Conservation (phyloP, 164 flowering plant genomes). For the Litsea cubeba region DNA sequence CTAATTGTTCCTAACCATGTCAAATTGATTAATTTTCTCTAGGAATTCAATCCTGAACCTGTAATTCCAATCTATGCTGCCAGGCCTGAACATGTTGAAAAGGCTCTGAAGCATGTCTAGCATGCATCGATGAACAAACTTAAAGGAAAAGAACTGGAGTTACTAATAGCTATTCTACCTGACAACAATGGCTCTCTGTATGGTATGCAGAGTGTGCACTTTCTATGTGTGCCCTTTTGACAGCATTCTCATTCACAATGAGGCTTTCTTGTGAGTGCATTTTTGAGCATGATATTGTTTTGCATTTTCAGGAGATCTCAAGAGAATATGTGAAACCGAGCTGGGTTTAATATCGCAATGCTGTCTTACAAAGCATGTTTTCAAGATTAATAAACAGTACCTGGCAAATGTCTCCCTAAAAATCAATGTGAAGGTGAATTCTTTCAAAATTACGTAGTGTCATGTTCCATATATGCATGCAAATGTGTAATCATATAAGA, state of each 20-base stretch:
- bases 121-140: conserved; percentile 54
- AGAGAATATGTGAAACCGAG: conserved; percentile 94
- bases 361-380: conserved; percentile 84
- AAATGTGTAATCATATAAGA: too few relatives aligned
- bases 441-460: too few relatives aligned
- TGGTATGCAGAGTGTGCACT: conserved; percentile 36
- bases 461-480: too few relatives aligned
- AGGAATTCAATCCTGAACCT: conserved; percentile 76
- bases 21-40: conserved; percentile 11
- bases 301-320: conserved; percentile 61
- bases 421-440: conserved; percentile 74
- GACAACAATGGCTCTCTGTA: conserved; percentile 77
- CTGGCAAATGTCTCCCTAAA: conserved; percentile 71
- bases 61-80: conserved; percentile 60
- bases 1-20: neutral
- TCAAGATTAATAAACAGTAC: conserved; percentile 85
- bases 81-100: conserved; percentile 73
- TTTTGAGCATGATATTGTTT: neutral
- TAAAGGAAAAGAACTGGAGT: conserved; percentile 69
- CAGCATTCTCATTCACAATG: neutral
- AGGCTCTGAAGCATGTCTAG: conserved; percentile 66
- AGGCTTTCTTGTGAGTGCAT: neutral
- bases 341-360: conserved; percentile 92
- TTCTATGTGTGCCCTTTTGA: neutral
- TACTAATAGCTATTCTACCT: conserved; percentile 64